Evolutionary conservation across 768 basidiomycete species (phyloP).

Genomic region (Obba rivulosa): DNA sequence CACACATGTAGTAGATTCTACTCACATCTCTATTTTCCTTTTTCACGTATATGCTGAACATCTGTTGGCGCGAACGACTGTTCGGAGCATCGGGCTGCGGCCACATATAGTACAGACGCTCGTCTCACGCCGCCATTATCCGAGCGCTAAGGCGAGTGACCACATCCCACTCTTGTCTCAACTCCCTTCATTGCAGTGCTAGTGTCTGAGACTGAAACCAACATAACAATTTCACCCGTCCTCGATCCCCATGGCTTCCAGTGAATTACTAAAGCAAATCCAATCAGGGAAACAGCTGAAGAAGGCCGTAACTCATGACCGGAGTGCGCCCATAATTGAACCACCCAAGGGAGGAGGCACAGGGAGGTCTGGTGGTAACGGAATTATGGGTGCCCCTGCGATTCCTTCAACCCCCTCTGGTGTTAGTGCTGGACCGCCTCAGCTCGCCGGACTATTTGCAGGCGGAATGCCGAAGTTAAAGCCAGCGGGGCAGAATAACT

Average conservation of each 20-base stretch:
- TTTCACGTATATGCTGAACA: too few relatives aligned
- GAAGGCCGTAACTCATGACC: slow-evolving; percentile 79
- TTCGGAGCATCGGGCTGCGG: too few relatives aligned
- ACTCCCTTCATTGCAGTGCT: too few relatives aligned
- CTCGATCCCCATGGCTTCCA: slow-evolving; percentile 52
- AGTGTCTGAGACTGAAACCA: too few relatives aligned
- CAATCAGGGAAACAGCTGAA: slow-evolving; percentile 79
- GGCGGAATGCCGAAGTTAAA: slow-evolving; percentile 90
- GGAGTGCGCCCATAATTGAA: slow-evolving; percentile 64
- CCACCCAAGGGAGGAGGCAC: slow-evolving; percentile 29
- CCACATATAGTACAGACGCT: too few relatives aligned
- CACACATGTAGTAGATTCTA: too few relatives aligned
- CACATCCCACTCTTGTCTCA: too few relatives aligned
- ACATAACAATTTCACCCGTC: too few relatives aligned
- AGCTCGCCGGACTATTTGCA: slow-evolving; percentile 81
- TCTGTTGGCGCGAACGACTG: too few relatives aligned
- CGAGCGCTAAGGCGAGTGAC: too few relatives aligned
- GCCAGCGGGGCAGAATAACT: slow-evolving; percentile 54
- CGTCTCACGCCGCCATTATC: too few relatives aligned
- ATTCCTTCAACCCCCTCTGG: slow-evolving; percentile 13
- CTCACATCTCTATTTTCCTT: too few relatives aligned
- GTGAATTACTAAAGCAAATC: slow-evolving; percentile 74
- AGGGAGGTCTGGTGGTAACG: slow-evolving; percentile 33
- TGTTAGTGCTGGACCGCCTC: slow-evolving; percentile 56
- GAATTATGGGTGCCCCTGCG: slow-evolving; percentile 25